phyloP scores from a whole-genome alignment of 495 filamentous ascomycete genomes.

The Hypomontagnella monticulosa region DNA sequence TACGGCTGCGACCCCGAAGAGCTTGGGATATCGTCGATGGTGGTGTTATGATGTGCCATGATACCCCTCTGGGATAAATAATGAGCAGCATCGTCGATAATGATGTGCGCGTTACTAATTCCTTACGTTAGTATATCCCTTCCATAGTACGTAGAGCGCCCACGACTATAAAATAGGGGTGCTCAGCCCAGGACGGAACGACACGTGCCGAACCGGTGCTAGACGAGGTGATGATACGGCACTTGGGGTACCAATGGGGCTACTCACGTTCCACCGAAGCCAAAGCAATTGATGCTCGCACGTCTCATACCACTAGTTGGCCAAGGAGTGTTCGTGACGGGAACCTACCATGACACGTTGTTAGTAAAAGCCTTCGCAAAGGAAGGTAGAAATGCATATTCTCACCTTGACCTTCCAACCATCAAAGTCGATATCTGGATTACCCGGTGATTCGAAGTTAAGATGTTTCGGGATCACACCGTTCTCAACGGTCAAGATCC shows the following conservation, averaged over 20 bases:
- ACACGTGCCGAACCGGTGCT: neutral
- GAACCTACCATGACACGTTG: constrained; percentile 4
- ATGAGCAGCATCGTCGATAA: constrained; percentile 33
- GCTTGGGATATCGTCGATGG: neutral
- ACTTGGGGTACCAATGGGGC: neutral
- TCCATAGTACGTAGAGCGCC: neutral
- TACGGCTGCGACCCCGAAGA: neutral
- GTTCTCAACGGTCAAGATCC: constrained; percentile 60
- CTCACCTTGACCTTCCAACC: constrained; percentile 49
- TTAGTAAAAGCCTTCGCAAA: constrained; percentile 3
- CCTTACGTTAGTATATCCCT: neutral
- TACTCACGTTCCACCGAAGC: constrained; percentile 38
- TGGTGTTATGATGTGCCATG: constrained; percentile 26
- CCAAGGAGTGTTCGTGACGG: constrained; percentile 22
- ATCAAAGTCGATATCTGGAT: constrained; percentile 50
- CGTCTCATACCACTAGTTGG: constrained; percentile 24
- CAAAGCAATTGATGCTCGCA: constrained; percentile 37
- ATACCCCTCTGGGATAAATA: constrained; percentile 19
- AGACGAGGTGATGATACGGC: neutral
- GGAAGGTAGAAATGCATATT: neutral
- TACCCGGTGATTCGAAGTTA: constrained; percentile 53
- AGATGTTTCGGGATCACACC: constrained; percentile 55
- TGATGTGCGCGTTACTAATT: constrained; percentile 30
- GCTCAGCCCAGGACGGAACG: neutral
- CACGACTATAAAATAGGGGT: neutral